Evolutionary conservation across 2,329 filamentous ascomycete species (phyloP).

Genomic region (Chaetothyriales sp.): DNA sequence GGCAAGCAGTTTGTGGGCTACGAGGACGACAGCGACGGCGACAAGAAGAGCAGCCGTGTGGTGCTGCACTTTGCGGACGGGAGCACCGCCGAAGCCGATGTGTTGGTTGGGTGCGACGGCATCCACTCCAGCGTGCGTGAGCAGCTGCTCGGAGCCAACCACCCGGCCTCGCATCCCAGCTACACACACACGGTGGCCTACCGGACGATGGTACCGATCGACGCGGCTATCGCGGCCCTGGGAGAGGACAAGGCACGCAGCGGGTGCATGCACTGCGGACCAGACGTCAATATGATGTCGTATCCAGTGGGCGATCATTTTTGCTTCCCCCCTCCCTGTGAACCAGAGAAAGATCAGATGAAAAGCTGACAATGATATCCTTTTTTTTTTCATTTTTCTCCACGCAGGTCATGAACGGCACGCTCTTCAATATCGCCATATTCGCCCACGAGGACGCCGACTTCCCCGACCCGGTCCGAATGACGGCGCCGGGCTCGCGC

Average conservation of each 20-base stretch:
- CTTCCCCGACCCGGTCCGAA: no score
- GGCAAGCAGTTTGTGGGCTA: neutral
- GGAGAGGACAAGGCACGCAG: conserved; percentile 17
- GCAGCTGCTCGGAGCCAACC: conserved; percentile 14
- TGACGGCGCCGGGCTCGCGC: no score
- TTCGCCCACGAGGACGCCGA: no score
- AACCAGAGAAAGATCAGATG: no score
- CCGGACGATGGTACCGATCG: conserved; percentile 13
- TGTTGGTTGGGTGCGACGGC: conserved; percentile 27
- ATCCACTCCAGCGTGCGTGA: conserved; percentile 25
- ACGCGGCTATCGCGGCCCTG: neutral
- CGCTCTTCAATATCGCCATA: no score
- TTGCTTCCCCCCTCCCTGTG: no score
- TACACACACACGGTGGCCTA: conserved; percentile 22
- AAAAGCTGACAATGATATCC: no score
- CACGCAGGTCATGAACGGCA: no score
- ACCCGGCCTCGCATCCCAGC: conserved; percentile 17
- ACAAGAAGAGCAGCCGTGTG: no score
- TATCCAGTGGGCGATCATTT: no score
- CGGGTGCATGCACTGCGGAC: conserved; percentile 10
- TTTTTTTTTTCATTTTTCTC: no score
- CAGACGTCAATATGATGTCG: neutral
- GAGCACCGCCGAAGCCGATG: conserved; percentile 17
- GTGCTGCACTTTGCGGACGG: conserved; percentile 12
- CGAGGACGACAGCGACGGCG: neutral